These are phyloP conservation scores for Darksidea phi DNA, from an alignment of 495 filamentous ascomycete species.

Conservation along the genomic window DNA sequence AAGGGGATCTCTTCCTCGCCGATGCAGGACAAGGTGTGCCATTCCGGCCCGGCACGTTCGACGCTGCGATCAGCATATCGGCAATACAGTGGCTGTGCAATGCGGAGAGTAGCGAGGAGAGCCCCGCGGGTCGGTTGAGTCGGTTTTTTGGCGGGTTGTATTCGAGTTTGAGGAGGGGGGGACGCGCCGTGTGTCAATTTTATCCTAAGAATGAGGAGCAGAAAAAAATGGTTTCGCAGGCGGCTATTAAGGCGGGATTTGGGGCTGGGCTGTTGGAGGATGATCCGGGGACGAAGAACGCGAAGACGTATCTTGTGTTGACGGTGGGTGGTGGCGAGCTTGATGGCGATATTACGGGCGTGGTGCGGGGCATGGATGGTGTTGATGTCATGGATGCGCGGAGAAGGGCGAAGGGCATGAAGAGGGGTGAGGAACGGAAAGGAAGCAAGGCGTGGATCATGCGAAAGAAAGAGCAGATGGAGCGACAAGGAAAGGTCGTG, in stretches of 20 bases:
- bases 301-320: constrained; percentile 89
- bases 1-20: constrained; percentile 86
- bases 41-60: constrained; percentile 88
- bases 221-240: constrained; percentile 82
- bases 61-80: constrained; percentile 90
- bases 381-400: constrained; percentile 79
- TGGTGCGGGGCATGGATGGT: constrained; percentile 81
- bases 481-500: constrained; percentile 88
- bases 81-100: constrained; percentile 98
- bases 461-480: constrained; percentile 94
- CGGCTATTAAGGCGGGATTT: constrained; percentile 90
- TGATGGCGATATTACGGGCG: constrained; percentile 75
- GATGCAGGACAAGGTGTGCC: constrained; percentile 96
- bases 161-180: constrained; percentile 76
- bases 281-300: constrained; percentile 91
- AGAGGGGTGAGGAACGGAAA: constrained; percentile 61
- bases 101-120: constrained; percentile 82
- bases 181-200: constrained; percentile 92
- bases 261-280: constrained; percentile 93
- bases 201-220: constrained; percentile 95
- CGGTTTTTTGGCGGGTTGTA: constrained; percentile 95
- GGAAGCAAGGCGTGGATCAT: constrained; percentile 88
- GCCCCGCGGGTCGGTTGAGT: constrained; percentile 67
- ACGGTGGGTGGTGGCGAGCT: constrained; percentile 82
- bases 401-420: constrained; percentile 49